Base-by-base conservation (phyloP, 2,329 filamentous ascomycete species). In the Fusarium goolgardi region DNA sequence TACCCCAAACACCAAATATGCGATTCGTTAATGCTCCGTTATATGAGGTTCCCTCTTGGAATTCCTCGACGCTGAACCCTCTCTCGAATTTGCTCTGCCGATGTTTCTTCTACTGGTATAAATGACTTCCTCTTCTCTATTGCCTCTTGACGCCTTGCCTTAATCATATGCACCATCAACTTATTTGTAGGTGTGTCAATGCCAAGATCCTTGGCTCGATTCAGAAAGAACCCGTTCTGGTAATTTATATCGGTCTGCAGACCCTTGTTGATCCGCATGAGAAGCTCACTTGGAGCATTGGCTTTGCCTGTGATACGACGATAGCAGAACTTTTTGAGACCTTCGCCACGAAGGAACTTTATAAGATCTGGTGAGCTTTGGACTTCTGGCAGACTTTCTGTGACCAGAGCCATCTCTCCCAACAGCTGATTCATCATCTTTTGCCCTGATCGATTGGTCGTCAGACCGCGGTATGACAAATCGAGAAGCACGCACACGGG, bases 191-290 rank as follows among this genome's bases (percentile, higher is more conserved):
- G 86, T 72, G 89, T 89, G 51, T 86, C 82, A n/a, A 97, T 82
- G 2, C 92, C 92, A 63, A 94, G 73, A 75, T 92, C 86, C 71
- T 87, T 84, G 1, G 91, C 96, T 40, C 90, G 86, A 51, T 82
- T 84, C 32, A 96, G 84, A 62, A 99, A 91, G 80, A 95, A 99
- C 1, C 94, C 95, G 76, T 96, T 97, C 70, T 95, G 86, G 73
- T 90, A 97, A 45, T 94, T 88, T 40, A 97, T 86, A 73, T 97
- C 93, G 0, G 92, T 93, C 59, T 83, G 79, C 63, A 81, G 80
- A 2, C 91, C 90, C 2, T 79, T 77, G 13, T 86, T 80, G 15
- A 94, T 81, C 72, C 90, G 88, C 54, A 85, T 84, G 8, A 92
- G 81, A 88, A 97, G 93, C 21, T 83, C 85, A 72, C 88, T 92